phyloP scores from a whole-genome alignment of 2,329 filamentous ascomycete genomes.

The Cadophora malorum region DNA sequence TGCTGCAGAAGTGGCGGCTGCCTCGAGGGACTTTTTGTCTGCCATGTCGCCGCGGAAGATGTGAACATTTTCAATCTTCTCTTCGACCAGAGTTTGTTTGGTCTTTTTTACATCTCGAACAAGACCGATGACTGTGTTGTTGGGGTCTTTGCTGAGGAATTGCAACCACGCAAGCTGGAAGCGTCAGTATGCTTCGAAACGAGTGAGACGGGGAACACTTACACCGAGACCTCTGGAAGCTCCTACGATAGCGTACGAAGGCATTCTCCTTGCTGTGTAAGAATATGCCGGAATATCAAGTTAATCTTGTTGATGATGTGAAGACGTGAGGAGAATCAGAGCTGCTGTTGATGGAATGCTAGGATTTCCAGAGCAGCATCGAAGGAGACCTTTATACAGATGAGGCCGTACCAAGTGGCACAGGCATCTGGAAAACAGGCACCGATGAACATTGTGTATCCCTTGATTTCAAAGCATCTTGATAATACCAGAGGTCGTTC shows the following conservation, averaged over 20 bases:
- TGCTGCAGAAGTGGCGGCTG: conserved; percentile 6
- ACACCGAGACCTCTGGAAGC: conserved; percentile 35
- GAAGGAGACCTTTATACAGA: background rate
- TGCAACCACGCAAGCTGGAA: conserved; percentile 56
- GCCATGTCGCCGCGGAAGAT: conserved; percentile 1
- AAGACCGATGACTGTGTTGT: conserved; percentile 55
- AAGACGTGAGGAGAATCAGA: background rate
- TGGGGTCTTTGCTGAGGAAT: conserved; percentile 51
- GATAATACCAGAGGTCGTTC: background rate
- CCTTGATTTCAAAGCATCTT: conserved; percentile 1
- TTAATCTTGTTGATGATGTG: background rate
- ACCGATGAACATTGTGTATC: background rate
- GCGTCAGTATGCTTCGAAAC: background rate
- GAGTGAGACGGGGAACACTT: background rate
- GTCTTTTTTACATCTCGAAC: conserved; percentile 51
- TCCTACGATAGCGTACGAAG: conserved; percentile 35
- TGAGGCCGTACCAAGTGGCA: background rate
- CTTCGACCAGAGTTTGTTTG: background rate
- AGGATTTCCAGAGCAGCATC: background rate
- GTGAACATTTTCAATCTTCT: background rate
- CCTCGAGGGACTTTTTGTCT: background rate
- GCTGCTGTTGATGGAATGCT: background rate
- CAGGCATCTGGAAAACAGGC: background rate
- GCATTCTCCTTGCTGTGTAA: conserved; percentile 19
- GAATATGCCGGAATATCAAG: background rate